Base-by-base conservation (phyloP, 1,284 basidiomycete genomes). In the Heliocybe sulcata region DNA sequence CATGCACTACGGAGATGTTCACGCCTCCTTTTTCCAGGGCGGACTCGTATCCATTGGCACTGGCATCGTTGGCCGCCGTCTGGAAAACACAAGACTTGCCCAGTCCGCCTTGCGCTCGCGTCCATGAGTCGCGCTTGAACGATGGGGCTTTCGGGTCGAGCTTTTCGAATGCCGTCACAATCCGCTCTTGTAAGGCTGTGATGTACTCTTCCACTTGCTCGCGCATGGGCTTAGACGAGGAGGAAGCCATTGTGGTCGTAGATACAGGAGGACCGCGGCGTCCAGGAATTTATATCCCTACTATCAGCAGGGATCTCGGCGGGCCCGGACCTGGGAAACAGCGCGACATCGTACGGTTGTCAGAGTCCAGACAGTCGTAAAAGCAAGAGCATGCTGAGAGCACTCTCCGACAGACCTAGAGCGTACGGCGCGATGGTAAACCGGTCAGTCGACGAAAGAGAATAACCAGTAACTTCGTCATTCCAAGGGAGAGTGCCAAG, bases 1-100 rank as follows among this genome's bases (percentile, higher is more conserved):
- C 95, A 66, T 98, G 86, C 0, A 98, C 92, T 65, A 98, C 78
- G 26, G 90, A 93, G 63, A 98, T 90, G 72, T 98, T 98, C 55
- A 98, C 94, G 1, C 97, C 97, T 1, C 90, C 96, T 71, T 99
- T 99, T 69, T 99, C 96, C 62, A 99, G 87, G 19, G 92, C 77
- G 0, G 83, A 77, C 29, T 70, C 61, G 23, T 68, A 66, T 1
- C 66, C 56, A 14, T 64, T 33, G 67, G 65, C 45, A 62, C 64
- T 33, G 67, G 65, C 45, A 62, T 64, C 35, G 63, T 59, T 55
- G 54, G 63, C 62, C n/a, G 72, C 62, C 38, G 81, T 76, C 14
- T 90, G 80, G 63, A 98, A 86, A 14, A 97, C 90, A 68, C 92
- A 96, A 1, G 93, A 95, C 56, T 85, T 81, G 14, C 96, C 96